Base-by-base conservation (phyloP, 1,284 basidiomycete genomes). In the Rhodotorula glutinis region DNA sequence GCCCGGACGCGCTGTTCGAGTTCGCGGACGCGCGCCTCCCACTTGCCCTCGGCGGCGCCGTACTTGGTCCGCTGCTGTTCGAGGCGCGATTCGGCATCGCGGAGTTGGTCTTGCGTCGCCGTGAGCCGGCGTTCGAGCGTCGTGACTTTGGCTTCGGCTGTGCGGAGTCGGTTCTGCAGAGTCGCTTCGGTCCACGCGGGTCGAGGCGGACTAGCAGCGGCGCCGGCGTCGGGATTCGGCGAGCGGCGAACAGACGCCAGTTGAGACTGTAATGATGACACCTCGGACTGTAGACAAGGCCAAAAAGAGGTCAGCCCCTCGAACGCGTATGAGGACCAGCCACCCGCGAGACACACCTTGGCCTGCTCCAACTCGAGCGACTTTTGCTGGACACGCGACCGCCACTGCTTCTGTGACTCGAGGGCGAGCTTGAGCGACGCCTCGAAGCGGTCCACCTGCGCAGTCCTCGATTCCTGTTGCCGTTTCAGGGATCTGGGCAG, bases 371-470 rank as follows among this genome's bases (percentile, higher is more conserved):
- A 78, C 78, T 98, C 95, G 44, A 89, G 88, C 70, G 96, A 90
- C 78, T 93, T 95, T 27, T 85, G 79, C 25, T 84, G 83, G 51
- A 92, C 83, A 79, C 92, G 91, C 72, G 86, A 85, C 71, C 92
- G 85, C 93, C 93, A 97, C 41, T 86, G 83, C n/a, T 85, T 81
- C 78, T 94, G 93, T 33, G 87, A 86, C 65, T 95, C 89, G 1
- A 88, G 86, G 67, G 91, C 87, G 27, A 85, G 84, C 82, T 91
- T 95, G 64, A 98, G 84, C 58, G 90, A 88, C 19, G 83, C 81
- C 79, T 98, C 95, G 75, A 98, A 94, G 76, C 89, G 90, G 80
- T 98, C 95, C 63, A 98, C 85, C 78, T 95, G 91, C 71, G 87
- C 88, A 89, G 92, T 93, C 67, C 92, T 86, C 54, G 83, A 79